Evolutionary conservation across 2,329 filamentous ascomycete genomes (phyloP).

Genomic region (Colletotrichum destructivum): DNA sequence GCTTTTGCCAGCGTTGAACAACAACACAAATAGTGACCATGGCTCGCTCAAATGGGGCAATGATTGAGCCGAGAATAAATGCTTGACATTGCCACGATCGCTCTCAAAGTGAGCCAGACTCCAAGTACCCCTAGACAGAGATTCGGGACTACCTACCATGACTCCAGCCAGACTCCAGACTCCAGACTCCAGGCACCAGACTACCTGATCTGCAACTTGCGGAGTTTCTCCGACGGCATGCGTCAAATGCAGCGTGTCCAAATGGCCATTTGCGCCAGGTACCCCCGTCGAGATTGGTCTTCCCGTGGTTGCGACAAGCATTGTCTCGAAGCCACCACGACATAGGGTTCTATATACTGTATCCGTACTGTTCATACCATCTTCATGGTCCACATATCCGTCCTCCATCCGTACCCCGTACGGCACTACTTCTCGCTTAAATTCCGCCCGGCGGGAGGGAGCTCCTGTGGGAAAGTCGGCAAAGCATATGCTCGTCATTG

Average conservation of each 20-base stretch:
- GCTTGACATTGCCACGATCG: slow-evolving; percentile 23
- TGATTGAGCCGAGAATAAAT: slow-evolving; percentile 32
- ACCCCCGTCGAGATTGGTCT: not conserved
- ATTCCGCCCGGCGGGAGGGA: not conserved
- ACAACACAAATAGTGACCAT: too few species aligned
- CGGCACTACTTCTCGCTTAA: not conserved
- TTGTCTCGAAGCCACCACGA: slow-evolving; percentile 12
- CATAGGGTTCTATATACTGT: not conserved
- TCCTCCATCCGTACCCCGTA: too few species aligned
- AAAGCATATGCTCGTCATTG: not conserved
- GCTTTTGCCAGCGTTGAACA: too few species aligned
- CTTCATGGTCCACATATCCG: too few species aligned
- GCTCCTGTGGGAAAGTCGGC: not conserved
- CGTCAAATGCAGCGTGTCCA: not conserved
- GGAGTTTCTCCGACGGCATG: slow-evolving; percentile 38
- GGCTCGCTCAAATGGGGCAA: not conserved
- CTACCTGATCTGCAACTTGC: slow-evolving; percentile 28
- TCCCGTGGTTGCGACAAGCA: slow-evolving; percentile 25
- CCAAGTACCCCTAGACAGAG: not conserved
- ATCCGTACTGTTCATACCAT: not conserved
- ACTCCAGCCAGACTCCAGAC: not conserved
- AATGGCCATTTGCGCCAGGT: not conserved
- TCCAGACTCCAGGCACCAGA: not conserved
- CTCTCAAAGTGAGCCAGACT: slow-evolving; percentile 4
- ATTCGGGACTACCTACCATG: not conserved